Conservation (phyloP, 208 protist species). For the Zelonia costaricensis region DNA sequence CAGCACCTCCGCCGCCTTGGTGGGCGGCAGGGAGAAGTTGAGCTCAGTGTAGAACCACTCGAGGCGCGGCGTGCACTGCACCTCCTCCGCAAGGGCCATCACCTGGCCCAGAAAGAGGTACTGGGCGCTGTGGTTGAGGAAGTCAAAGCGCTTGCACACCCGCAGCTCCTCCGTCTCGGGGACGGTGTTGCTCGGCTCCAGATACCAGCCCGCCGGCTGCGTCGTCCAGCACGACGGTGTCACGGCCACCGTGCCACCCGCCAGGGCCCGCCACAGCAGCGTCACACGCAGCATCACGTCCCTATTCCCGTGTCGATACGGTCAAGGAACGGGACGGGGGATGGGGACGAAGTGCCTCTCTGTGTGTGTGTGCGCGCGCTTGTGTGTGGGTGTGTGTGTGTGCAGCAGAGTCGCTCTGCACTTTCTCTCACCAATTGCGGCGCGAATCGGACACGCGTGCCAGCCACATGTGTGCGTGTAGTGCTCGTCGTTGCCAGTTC, state of each 20-base stretch:
- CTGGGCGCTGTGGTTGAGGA: slow-evolving; percentile 79
- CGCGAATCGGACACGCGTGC: too few relatives aligned
- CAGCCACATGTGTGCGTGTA: too few relatives aligned
- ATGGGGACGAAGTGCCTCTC: neutral
- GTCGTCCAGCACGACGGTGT: slow-evolving; percentile 68
- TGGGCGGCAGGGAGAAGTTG: slow-evolving; percentile 66
- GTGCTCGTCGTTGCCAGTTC: too few relatives aligned
- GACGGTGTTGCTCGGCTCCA: slow-evolving; percentile 46
- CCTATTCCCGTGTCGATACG: too few relatives aligned
- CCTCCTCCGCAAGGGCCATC: slow-evolving; percentile 82
- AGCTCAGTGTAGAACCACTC: slow-evolving; percentile 89
- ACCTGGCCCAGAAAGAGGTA: slow-evolving; percentile 79
- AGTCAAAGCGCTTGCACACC: slow-evolving; percentile 76
- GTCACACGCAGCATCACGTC: slow-evolving; percentile 15
- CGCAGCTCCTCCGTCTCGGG: slow-evolving; percentile 49
- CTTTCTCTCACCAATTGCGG: neutral
- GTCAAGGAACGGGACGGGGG: too few relatives aligned
- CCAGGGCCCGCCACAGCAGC: neutral
- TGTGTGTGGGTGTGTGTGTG: neutral
- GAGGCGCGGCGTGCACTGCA: slow-evolving; percentile 68
- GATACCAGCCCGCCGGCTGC: slow-evolving; percentile 65
- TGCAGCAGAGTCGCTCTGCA: neutral
- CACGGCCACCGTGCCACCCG: slow-evolving; percentile 25
- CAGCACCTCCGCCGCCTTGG: slow-evolving; percentile 59
- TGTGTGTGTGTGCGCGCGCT: neutral